Conservation (phyloP, 306 rosid genomes). For the Pyrus pyrifolia region DNA sequence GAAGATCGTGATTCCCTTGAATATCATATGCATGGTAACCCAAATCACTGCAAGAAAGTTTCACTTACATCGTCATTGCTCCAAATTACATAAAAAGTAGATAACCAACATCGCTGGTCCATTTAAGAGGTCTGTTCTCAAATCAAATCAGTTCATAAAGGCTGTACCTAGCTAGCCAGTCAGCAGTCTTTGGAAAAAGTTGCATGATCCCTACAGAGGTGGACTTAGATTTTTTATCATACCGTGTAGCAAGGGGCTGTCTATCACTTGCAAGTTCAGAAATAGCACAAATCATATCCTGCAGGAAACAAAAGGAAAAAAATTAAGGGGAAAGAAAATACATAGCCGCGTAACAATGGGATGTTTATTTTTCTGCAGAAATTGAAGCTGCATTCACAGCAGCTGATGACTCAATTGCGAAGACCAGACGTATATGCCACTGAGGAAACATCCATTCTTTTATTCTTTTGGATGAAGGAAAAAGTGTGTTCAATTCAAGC, state of each 20-base stretch:
- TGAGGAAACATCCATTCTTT: neutral
- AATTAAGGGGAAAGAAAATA: neutral
- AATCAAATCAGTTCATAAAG: slow-evolving; percentile 10
- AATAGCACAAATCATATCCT: slow-evolving; percentile 76
- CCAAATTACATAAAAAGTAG: neutral
- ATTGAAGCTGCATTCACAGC: neutral
- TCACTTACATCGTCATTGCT: slow-evolving; percentile 21
- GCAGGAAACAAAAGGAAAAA: slow-evolving; percentile 16
- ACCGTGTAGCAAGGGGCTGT: slow-evolving; percentile 46
- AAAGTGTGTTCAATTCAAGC: neutral
- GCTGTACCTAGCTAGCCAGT: slow-evolving; percentile 60
- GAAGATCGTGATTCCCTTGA: slow-evolving; percentile 29
- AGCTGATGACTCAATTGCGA: neutral
- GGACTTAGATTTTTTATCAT: slow-evolving; percentile 41
- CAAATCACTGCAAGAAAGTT: slow-evolving; percentile 48
- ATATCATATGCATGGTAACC: slow-evolving; percentile 40
- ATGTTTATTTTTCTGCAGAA: neutral
- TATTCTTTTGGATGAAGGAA: neutral
- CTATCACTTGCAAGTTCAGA: slow-evolving; percentile 88
- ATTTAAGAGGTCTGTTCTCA: neutral
- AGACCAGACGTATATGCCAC: neutral
- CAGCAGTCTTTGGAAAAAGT: slow-evolving; percentile 39
- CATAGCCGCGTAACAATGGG: neutral
- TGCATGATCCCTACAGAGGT: slow-evolving; percentile 69
- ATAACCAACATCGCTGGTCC: neutral